phyloP scores from a whole-genome alignment of 2,329 filamentous ascomycete genomes.

The Scedosporium dehoogii region DNA sequence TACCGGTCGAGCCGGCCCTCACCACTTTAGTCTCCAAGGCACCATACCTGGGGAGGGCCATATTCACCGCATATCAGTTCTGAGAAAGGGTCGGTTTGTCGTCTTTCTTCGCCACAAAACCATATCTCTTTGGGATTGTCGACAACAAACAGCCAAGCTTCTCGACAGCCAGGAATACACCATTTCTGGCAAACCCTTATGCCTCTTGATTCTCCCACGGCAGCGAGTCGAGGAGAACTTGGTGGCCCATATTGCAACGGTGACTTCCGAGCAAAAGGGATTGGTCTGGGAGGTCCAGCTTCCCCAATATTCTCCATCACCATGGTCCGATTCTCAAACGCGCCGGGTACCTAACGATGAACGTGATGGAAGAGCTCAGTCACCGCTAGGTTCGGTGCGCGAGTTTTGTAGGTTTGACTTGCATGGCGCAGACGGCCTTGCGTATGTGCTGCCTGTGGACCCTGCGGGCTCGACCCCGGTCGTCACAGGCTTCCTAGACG shows the following conservation, averaged over 20 bases:
- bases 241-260: constrained; percentile 65
- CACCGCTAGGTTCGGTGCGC: constrained; percentile 27
- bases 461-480: constrained; percentile 66
- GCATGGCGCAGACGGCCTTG: constrained; percentile 45
- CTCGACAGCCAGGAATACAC: constrained; percentile 37
- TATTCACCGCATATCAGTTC: constrained; percentile 70
- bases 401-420: constrained; percentile 67
- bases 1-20: not conserved
- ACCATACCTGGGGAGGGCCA: constrained; percentile 57
- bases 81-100: constrained; percentile 69
- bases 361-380: not conserved
- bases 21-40: constrained; percentile 54
- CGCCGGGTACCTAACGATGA: not conserved
- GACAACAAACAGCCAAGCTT: constrained; percentile 44
- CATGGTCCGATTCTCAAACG: not conserved
- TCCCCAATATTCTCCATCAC: constrained; percentile 32
- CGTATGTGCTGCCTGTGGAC: constrained; percentile 71
- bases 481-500: constrained; percentile 70
- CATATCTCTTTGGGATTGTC: constrained; percentile 73
- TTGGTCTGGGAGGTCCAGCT: constrained; percentile 71
- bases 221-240: constrained; percentile 45
- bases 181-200: constrained; percentile 62
- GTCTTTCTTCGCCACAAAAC: constrained; percentile 66
- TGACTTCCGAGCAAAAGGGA: constrained; percentile 68
- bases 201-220: constrained; percentile 64